Conservation (phyloP, 306 rosid genomes). For the Pyrus pyrifolia region DNA sequence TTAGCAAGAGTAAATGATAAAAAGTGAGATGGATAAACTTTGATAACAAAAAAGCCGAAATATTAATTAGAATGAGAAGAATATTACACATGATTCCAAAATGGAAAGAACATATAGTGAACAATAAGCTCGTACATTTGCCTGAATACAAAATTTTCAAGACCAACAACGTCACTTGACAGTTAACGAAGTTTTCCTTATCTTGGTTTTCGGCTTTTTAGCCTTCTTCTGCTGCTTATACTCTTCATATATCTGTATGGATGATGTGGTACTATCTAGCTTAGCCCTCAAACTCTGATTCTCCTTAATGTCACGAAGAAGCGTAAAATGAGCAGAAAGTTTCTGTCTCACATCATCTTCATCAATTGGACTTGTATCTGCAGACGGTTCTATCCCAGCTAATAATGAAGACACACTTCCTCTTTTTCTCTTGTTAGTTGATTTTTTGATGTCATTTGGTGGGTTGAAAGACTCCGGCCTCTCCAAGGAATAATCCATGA, state of each 20-base stretch:
- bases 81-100: not conserved
- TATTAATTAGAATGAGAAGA: not conserved
- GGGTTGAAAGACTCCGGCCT: conserved; percentile 40
- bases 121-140: not conserved
- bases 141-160: not conserved
- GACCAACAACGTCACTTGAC: not conserved
- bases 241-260: conserved; percentile 56
- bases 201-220: conserved; percentile 14
- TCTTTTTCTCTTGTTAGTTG: conserved; percentile 47
- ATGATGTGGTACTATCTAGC: conserved; percentile 41
- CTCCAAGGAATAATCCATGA: conserved; percentile 57
- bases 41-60: not conserved
- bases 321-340: conserved; percentile 51
- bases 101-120: not conserved
- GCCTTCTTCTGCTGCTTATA: conserved; percentile 54
- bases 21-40: not conserved
- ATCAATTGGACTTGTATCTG: conserved; percentile 23
- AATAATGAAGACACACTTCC: conserved; percentile 26
- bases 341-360: conserved; percentile 53
- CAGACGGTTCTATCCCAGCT: conserved; percentile 18
- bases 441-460: conserved; percentile 27
- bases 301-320: conserved; percentile 71
- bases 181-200: not conserved
- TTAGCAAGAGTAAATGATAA: not conserved
- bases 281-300: conserved; percentile 61